These are phyloP conservation scores for Cerioporus squamosus DNA, from an alignment of 1,284 basidiomycete species.

Conservation along the genomic window DNA sequence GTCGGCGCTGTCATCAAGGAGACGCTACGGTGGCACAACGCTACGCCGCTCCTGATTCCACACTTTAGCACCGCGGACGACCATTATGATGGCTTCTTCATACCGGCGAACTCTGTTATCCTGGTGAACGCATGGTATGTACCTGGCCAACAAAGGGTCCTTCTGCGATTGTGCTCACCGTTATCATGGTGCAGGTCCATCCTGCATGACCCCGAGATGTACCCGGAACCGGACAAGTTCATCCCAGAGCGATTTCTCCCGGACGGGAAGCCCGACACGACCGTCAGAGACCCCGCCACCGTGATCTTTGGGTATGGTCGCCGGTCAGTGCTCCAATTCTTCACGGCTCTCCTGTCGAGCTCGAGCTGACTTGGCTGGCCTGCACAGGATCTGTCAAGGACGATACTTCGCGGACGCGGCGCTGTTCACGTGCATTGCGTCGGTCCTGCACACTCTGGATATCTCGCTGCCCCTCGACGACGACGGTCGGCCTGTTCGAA, in stretches of 20 bases:
- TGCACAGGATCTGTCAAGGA: slow-evolving; percentile 29
- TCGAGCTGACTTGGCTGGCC: too few relatives aligned
- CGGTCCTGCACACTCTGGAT: slow-evolving; percentile 5
- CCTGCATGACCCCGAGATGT: slow-evolving; percentile 30
- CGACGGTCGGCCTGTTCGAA: not conserved
- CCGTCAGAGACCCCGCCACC: slow-evolving; percentile 30
- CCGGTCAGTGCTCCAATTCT: slow-evolving; percentile 24
- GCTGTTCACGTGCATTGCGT: slow-evolving; percentile 4
- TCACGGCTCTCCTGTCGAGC: too few relatives aligned
- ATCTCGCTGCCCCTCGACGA: slow-evolving; percentile 4
- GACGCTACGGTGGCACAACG: slow-evolving; percentile 26
- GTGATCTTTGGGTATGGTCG: slow-evolving; percentile 40
- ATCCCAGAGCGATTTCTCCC: slow-evolving; percentile 34
- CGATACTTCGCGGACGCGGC: slow-evolving; percentile 33
- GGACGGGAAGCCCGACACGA: slow-evolving; percentile 33
- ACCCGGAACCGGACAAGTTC: slow-evolving; percentile 31
- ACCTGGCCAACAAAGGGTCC: not conserved
- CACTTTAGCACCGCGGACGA: slow-evolving; percentile 26
- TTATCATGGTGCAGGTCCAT: slow-evolving; percentile 26
- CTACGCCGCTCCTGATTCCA: slow-evolving; percentile 17
- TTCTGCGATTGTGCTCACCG: too few relatives aligned
- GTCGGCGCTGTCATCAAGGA: slow-evolving; percentile 34
- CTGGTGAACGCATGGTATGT: slow-evolving; percentile 21
- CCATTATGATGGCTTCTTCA: slow-evolving; percentile 24
- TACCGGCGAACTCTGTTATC: slow-evolving; percentile 21